Conservation (phyloP, 2,329 filamentous ascomycete genomes). For the Apiospora koreana region DNA sequence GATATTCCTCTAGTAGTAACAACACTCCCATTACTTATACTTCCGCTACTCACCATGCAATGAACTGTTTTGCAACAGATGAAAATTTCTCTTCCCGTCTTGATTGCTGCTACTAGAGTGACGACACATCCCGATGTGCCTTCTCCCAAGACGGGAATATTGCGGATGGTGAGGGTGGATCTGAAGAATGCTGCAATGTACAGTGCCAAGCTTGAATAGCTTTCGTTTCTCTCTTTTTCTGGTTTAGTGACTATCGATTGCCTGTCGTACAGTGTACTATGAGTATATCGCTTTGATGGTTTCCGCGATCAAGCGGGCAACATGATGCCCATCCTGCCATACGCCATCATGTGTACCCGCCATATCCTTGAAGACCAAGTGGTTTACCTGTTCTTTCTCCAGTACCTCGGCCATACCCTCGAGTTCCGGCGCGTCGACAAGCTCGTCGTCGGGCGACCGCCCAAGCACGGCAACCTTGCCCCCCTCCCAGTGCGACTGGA, state of each 20-base stretch:
- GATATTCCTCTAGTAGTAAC: no score
- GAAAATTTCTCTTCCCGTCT: no score
- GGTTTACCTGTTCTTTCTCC: slow-evolving; percentile 36
- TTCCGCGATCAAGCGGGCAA: background rate
- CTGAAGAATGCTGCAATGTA: no score
- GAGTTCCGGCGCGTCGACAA: slow-evolving; percentile 59
- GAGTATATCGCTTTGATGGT: background rate
- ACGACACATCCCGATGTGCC: no score
- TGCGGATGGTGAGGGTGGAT: no score
- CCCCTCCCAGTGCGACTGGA: slow-evolving; percentile 39
- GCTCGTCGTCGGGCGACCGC: slow-evolving; percentile 48
- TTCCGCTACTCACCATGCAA: background rate
- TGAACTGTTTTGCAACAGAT: no score
- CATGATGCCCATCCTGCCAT: slow-evolving; percentile 54
- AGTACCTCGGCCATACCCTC: slow-evolving; percentile 56
- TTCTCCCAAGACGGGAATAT: no score
- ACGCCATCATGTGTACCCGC: slow-evolving; percentile 63
- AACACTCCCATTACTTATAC: no score
- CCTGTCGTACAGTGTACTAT: background rate
- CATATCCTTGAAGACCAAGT: slow-evolving; percentile 47
- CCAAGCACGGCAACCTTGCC: slow-evolving; percentile 38
- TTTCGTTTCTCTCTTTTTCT: background rate
- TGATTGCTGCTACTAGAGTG: no score
- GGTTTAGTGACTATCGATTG: background rate
- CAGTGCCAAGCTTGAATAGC: no score